Percentiles rank a stretch among this genome's conserved stretches.
These are phyloP conservation scores for Yamadazyma akitaensis DNA, from an alignment of 805 yeast species.

Conservation along the genomic window DNA sequence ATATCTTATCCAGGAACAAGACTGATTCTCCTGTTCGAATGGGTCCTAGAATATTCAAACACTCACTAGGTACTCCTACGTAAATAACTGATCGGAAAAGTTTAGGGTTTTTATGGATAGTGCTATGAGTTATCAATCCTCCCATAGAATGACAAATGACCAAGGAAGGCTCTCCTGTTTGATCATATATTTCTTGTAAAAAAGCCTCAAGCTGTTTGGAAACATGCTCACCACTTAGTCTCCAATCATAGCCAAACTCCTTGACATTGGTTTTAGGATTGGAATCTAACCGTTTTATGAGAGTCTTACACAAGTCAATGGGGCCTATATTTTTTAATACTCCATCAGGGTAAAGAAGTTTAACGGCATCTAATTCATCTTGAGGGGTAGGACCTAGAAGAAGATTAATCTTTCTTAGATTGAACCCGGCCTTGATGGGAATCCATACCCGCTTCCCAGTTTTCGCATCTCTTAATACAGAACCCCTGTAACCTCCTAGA, in stretches of 20 bases:
- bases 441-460: constrained; percentile 78
- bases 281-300: constrained; percentile 50
- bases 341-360: constrained; percentile 65
- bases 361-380: constrained; percentile 59
- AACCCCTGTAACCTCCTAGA: constrained; percentile 88
- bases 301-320: constrained; percentile 65
- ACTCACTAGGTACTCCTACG: constrained; percentile 80
- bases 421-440: constrained; percentile 81
- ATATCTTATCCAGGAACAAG: constrained; percentile 64
- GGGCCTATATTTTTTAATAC: constrained; percentile 84
- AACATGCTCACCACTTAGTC: constrained; percentile 61
- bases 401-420: constrained; percentile 65
- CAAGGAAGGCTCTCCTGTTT: constrained; percentile 56
- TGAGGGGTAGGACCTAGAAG: constrained; percentile 67
- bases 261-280: constrained; percentile 62
- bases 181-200: constrained; percentile 42
- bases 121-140: constrained; percentile 80
- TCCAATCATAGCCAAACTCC: constrained; percentile 93
- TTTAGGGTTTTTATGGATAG: constrained; percentile 63
- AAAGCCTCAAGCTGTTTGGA: constrained; percentile 51
- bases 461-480: constrained; percentile 61
- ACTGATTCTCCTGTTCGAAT: constrained; percentile 79
- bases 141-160: constrained; percentile 95
- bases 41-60: constrained; percentile 86
- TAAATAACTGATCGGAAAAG: constrained; percentile 73